Conservation (phyloP, 345 rosid species). For the Populus pruinosa region DNA sequence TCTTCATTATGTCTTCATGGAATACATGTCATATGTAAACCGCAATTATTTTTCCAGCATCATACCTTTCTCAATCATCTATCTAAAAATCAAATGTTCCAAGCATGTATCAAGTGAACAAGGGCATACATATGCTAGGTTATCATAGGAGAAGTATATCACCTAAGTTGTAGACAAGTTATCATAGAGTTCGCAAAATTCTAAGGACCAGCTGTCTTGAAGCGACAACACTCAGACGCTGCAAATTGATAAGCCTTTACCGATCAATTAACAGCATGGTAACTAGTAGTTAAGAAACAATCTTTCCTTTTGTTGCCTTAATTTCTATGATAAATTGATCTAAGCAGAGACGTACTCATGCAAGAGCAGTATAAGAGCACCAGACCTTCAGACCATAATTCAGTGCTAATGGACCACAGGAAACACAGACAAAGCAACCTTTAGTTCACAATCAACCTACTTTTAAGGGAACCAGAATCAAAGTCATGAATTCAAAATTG, state of each 20-base stretch:
- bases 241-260: not conserved
- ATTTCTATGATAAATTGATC: not conserved
- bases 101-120: not conserved
- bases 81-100: not conserved
- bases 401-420: not conserved
- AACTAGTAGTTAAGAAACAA: too few relatives aligned
- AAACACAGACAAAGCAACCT: not conserved
- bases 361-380: not conserved
- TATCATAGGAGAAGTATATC: not conserved
- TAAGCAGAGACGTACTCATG: not conserved
- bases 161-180: not conserved
- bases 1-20: not conserved
- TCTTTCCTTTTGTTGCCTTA: not conserved
- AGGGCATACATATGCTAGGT: not conserved
- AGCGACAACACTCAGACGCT: not conserved
- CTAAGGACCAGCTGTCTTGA: not conserved
- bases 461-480: not conserved
- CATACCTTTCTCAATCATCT: not conserved
- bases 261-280: not conserved
- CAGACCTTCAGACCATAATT: not conserved
- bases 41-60: not conserved
- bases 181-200: not conserved
- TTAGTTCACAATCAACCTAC: not conserved
- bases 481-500: not conserved
- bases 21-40: not conserved